Percentiles rank a stretch among this genome's conserved stretches.
phyloP scores from a whole-genome alignment of 305 asterid genomes.

The Caryopteris hybrid region DNA sequence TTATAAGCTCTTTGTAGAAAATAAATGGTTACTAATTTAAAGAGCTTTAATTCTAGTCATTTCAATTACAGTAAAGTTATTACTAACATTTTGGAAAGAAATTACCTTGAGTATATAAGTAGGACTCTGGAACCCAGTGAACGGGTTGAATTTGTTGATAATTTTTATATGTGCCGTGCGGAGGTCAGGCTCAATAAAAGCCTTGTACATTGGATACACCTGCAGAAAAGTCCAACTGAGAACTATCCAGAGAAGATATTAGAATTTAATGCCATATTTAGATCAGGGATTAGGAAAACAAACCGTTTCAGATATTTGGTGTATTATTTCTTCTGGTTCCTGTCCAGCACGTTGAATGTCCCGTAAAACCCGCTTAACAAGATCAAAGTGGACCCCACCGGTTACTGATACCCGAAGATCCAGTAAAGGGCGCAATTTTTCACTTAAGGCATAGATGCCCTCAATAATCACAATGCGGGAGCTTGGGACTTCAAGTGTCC shows the following conservation, averaged over 20 bases:
- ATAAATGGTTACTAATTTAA: no score
- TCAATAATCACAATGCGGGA: slow-evolving; percentile 91
- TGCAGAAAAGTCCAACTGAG: slow-evolving; percentile 36
- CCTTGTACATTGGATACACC: slow-evolving; percentile 99
- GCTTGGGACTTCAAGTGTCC: slow-evolving; percentile 94
- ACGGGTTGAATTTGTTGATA: slow-evolving; percentile 92
- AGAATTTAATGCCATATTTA: slow-evolving; percentile 7
- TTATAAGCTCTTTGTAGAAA: no score
- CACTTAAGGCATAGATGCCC: slow-evolving; percentile 97
- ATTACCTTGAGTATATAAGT: slow-evolving; percentile 93
- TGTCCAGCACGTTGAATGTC: slow-evolving; percentile 99
- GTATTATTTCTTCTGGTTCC: slow-evolving; percentile 97
- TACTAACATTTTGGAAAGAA: no score
- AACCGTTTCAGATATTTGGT: slow-evolving; percentile 98
- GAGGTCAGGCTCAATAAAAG: slow-evolving; percentile 97
- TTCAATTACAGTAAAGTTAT: no score
- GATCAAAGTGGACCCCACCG: slow-evolving; percentile 99
- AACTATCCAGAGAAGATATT: slow-evolving; percentile 4
- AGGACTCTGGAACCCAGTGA: slow-evolving; percentile 90
- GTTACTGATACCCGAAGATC: slow-evolving; percentile 97
- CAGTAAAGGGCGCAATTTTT: slow-evolving; percentile 71
- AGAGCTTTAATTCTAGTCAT: no score
- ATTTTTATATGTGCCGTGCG: slow-evolving; percentile 92
- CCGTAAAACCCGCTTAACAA: slow-evolving; percentile 94
- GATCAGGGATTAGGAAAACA: slow-evolving; percentile 27